Conservation (phyloP, 495 filamentous ascomycete genomes). For the Schizothecium vesticola region DNA sequence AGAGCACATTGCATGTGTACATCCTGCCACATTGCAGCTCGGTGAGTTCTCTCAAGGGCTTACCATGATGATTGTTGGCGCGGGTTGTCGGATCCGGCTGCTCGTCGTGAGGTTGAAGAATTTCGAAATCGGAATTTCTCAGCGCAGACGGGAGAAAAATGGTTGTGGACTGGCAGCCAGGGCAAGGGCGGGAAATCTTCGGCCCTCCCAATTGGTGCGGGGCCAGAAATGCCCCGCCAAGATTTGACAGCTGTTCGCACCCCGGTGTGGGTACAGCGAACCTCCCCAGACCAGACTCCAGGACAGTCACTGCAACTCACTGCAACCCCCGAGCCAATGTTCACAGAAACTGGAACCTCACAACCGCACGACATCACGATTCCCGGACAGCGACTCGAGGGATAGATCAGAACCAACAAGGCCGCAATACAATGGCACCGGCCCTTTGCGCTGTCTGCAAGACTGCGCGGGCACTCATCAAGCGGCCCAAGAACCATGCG, state of each 20-base stretch:
- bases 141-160: constrained; percentile 20
- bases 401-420: background rate
- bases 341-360: background rate
- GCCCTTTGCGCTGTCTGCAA: constrained; percentile 69
- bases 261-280: background rate
- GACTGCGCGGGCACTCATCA: constrained; percentile 72
- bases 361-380: background rate
- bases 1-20: constrained; percentile 24
- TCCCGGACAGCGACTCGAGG: background rate
- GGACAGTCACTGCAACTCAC: background rate
- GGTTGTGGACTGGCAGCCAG: constrained; percentile 29
- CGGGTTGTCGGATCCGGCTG: constrained; percentile 24
- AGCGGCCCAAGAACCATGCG: constrained; percentile 86
- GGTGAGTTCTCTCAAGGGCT: constrained; percentile 30
- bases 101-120: constrained; percentile 24
- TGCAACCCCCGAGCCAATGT: background rate
- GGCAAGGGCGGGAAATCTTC: constrained; percentile 26
- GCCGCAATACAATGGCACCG: constrained; percentile 40
- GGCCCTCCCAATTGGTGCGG: constrained; percentile 6
- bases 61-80: constrained; percentile 39
- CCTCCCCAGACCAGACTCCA: too few relatives aligned
- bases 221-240: background rate
- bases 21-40: constrained; percentile 19
- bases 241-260: background rate
- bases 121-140: constrained; percentile 17